Conservation (phyloP, 2,329 filamentous ascomycete species). For the Thermomyces lanuginosus region DNA sequence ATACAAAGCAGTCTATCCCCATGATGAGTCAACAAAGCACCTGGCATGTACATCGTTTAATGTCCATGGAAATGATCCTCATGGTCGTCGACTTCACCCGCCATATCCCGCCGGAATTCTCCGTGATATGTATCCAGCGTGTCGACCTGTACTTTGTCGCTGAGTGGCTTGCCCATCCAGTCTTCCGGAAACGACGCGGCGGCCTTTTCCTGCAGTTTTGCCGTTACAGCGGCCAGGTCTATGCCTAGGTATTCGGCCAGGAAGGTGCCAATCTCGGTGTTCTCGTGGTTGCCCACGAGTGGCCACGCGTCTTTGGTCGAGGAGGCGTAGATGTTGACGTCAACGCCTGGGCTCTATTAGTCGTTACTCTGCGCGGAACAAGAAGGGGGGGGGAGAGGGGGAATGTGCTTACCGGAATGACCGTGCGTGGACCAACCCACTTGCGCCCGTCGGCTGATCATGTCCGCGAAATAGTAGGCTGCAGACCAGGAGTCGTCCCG, state of each 20-base stretch:
- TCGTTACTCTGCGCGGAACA: too few species aligned
- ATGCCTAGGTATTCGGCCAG: slow-evolving; percentile 62
- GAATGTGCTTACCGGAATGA: slow-evolving; percentile 48
- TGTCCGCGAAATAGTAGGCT: slow-evolving; percentile 55
- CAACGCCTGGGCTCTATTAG: slow-evolving; percentile 55
- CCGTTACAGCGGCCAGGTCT: slow-evolving; percentile 61
- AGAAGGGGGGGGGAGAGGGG: neutral
- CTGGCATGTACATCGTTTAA: too few species aligned
- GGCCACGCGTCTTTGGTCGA: slow-evolving; percentile 45
- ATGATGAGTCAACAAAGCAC: too few species aligned
- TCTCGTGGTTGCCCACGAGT: slow-evolving; percentile 78
- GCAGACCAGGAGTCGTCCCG: slow-evolving; percentile 37
- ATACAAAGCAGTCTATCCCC: too few species aligned
- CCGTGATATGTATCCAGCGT: slow-evolving; percentile 30
- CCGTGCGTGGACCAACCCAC: slow-evolving; percentile 91
- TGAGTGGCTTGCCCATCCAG: slow-evolving; percentile 28
- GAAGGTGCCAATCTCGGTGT: slow-evolving; percentile 79
- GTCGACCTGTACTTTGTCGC: slow-evolving; percentile 21
- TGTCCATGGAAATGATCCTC: too few species aligned
- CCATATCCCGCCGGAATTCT: slow-evolving; percentile 23
- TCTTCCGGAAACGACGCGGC: slow-evolving; percentile 10
- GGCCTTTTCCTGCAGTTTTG: slow-evolving; percentile 42
- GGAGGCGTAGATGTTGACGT: slow-evolving; percentile 91
- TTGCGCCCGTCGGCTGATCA: slow-evolving; percentile 74
- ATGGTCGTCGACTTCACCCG: too few species aligned